Conservation (phyloP, 495 filamentous ascomycete species). For the Talaromyces proteolyticus region DNA sequence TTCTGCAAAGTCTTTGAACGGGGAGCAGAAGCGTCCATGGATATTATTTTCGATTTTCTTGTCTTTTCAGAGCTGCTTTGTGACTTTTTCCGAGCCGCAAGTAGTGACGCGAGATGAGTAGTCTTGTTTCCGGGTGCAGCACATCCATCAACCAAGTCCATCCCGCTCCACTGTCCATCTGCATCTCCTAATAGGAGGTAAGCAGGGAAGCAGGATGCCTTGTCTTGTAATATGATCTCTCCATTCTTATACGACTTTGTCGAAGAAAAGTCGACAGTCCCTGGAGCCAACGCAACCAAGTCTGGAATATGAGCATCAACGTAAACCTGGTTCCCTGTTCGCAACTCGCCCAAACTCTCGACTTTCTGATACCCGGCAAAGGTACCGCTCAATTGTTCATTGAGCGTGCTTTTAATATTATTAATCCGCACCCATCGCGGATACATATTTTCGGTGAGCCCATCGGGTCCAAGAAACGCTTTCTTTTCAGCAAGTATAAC, state of each 20-base stretch:
- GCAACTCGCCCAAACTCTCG: constrained; percentile 36
- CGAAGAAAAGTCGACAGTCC: constrained; percentile 54
- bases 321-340: constrained; percentile 34
- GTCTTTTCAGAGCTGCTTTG: constrained; percentile 2
- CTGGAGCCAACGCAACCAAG: constrained; percentile 69
- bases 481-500: constrained; percentile 39
- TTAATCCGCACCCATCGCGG: constrained; percentile 92
- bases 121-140: constrained; percentile 97
- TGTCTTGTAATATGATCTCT: constrained; percentile 86
- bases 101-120: constrained; percentile 79
- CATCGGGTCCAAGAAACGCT: constrained; percentile 13
- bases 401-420: constrained; percentile 61
- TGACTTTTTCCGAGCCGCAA: constrained; percentile 22
- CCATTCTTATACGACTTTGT: constrained; percentile 68
- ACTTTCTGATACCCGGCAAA: constrained; percentile 54
- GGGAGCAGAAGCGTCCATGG: constrained; percentile 34
- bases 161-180: constrained; percentile 34
- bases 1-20: constrained; percentile 69
- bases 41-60: constrained; percentile 25
- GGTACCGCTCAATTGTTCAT: constrained; percentile 61
- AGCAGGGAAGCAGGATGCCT: constrained; percentile 93
- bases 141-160: constrained; percentile 81
- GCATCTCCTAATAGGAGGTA: constrained; percentile 61
- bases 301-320: constrained; percentile 77
- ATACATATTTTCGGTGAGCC: constrained; percentile 29